phyloP scores from a whole-genome alignment of 2,329 filamentous ascomycete genomes.

The Aspergillus bombycis region DNA sequence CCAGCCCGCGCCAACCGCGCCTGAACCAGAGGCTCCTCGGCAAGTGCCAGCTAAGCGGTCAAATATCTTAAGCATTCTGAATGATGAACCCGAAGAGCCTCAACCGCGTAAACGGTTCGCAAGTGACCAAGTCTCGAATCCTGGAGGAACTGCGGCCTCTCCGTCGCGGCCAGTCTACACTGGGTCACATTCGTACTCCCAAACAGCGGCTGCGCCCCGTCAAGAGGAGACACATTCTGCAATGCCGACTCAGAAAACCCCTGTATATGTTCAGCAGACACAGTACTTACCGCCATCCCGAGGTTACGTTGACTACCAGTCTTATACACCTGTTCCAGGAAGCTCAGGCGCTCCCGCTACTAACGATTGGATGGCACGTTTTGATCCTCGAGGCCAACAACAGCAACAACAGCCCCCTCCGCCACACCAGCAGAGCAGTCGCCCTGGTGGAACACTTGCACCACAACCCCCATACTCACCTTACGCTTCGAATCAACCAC shows the following conservation, averaged over 20 bases:
- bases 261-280: slow-evolving; percentile 31
- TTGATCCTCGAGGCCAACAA: slow-evolving; percentile 44
- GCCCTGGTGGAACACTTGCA: slow-evolving; percentile 24
- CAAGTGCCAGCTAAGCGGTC: slow-evolving; percentile 52
- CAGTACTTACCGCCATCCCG: slow-evolving; percentile 35
- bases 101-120: slow-evolving; percentile 50
- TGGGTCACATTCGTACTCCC: slow-evolving; percentile 25
- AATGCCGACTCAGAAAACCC: slow-evolving; percentile 27
- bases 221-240: slow-evolving; percentile 27
- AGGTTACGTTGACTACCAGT: slow-evolving; percentile 37
- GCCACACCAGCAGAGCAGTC: slow-evolving; percentile 28
- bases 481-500: slow-evolving; percentile 30
- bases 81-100: slow-evolving; percentile 52
- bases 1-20: slow-evolving; percentile 37
- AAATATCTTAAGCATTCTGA: slow-evolving; percentile 54
- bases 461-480: slow-evolving; percentile 35
- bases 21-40: slow-evolving; percentile 40
- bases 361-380: slow-evolving; percentile 48
- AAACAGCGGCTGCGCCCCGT: slow-evolving; percentile 25
- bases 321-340: slow-evolving; percentile 32
- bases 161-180: slow-evolving; percentile 34
- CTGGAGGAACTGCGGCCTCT: slow-evolving; percentile 21
- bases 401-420: slow-evolving; percentile 28
- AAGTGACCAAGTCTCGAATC: slow-evolving; percentile 37
- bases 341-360: slow-evolving; percentile 32